Base-by-base conservation (phyloP, 2,329 filamentous ascomycete genomes). In the Trichoderma guizhouense region DNA sequence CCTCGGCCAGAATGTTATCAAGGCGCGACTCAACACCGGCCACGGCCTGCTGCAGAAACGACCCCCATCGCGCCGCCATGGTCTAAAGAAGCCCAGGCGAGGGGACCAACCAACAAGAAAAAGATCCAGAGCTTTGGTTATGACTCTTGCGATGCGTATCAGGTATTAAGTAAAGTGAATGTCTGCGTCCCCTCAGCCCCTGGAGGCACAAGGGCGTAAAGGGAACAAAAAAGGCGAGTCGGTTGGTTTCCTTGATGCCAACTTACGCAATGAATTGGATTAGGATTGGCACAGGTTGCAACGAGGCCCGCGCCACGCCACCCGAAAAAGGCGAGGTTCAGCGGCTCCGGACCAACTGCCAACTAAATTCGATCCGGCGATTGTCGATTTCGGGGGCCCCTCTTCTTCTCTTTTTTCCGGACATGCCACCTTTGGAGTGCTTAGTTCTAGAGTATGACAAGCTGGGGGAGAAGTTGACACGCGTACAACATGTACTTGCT, bases 21-120 rank as follows among this genome's bases (percentile, higher is more conserved):
- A 99, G 88, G 57, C 93, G 91, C 72, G 95, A 97, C 83, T 99
- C 96, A 72, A 99, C 92, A 73, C 95, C 95, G 69, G 95, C 94
- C 73, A 98, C 94, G 74, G 95, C 95, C 82, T 95, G 93, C 75
- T 94, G 93, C 73, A 98, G 87, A 79, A 97, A 92, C 36, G 90
- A 90, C 60, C 91, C 92, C 92, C 92, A 94, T 89, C 88, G 75
- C 72, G 83, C 81, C 74, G 85, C 82, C 86, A 88, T 88, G 78
- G 76, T 73, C 72, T 39, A 47, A 3, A 9, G 24, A 58, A 5
- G 15, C 57, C 57, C 61, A 51, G 11, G 2, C 36, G 21, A 28
- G 18, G 18, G 24, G 28, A 30, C 24, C 26, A 43, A 15, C 15
- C 14, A 8, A 15, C 34, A 36, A 14, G 14, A 14, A 36, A 36